Conservation (phyloP, 2,329 filamentous ascomycete species). For the Trichoderma citrinoviride region DNA sequence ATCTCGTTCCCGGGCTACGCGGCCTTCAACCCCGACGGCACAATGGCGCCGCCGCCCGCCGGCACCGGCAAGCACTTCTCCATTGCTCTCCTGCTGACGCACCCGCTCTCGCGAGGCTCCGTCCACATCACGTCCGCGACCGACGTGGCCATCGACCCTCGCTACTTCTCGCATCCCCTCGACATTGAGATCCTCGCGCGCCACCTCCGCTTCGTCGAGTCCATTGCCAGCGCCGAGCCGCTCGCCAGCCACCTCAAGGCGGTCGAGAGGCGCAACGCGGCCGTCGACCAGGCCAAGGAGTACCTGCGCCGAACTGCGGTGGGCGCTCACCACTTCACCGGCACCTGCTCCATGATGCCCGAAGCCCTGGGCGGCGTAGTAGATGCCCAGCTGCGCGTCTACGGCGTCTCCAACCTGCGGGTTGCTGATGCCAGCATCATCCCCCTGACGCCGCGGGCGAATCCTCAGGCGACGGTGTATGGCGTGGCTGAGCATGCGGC, state of each 20-base stretch:
- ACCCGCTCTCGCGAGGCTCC: conserved; percentile 58
- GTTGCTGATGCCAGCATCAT: conserved; percentile 39
- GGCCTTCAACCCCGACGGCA: conserved; percentile 30
- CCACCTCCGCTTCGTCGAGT: conserved; percentile 43
- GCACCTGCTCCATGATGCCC: conserved; percentile 50
- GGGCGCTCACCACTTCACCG: conserved; percentile 46
- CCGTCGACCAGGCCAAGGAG: conserved; percentile 32
- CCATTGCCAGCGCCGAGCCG: conserved; percentile 37
- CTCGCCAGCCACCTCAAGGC: conserved; percentile 40
- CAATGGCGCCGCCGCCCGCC: conserved; percentile 23
- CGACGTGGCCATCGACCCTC: conserved; percentile 51
- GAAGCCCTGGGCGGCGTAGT: conserved; percentile 36
- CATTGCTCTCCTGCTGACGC: conserved; percentile 55
- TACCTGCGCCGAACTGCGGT: conserved; percentile 36
- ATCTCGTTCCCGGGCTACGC: conserved; percentile 18
- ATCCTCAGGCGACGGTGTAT: conserved; percentile 14
- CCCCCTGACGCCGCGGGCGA: conserved; percentile 12
- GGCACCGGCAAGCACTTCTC: conserved; percentile 51
- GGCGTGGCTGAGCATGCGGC: conserved; percentile 18
- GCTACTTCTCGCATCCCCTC: conserved; percentile 54
- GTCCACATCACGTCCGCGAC: conserved; percentile 51
- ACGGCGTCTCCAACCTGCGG: conserved; percentile 24
- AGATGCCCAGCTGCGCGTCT: conserved; percentile 24
- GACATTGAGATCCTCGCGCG: conserved; percentile 53
- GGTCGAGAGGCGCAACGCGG: conserved; percentile 34